Percentiles rank a stretch among this genome's conserved stretches.
Conservation (phyloP, 208 protist genomes). For the Wallacemonas collosoma region DNA sequence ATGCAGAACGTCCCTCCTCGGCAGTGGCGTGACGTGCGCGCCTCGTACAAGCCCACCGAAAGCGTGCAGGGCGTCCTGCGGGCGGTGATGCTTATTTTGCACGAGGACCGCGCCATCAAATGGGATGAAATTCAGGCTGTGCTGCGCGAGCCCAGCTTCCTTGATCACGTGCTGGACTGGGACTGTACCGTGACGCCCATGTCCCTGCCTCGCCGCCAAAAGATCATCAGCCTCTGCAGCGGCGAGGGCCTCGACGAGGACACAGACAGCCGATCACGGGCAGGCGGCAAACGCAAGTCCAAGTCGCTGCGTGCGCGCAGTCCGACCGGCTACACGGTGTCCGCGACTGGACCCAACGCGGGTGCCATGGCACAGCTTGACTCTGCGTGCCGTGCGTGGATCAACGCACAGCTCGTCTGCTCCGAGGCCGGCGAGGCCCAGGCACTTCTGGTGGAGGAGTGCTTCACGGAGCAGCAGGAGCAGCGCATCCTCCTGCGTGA, state of each 20-base stretch:
- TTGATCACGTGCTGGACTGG: constrained; percentile 57
- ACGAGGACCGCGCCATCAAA: constrained; percentile 52
- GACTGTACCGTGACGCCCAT: constrained; percentile 76
- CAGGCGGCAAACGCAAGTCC: constrained; percentile 13
- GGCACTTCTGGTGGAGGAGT: constrained; percentile 61
- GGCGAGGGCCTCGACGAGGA: constrained; percentile 23
- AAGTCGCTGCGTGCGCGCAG: not conserved
- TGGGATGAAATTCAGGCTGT: constrained; percentile 67
- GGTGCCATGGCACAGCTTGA: constrained; percentile 32
- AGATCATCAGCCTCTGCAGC: constrained; percentile 41
- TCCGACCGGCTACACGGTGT: constrained; percentile 1
- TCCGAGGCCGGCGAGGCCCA: constrained; percentile 55
- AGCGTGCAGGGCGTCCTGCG: constrained; percentile 40
- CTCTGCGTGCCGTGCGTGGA: constrained; percentile 44
- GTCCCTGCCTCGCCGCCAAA: constrained; percentile 48
- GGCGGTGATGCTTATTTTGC: constrained; percentile 66
- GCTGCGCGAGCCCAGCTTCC: constrained; percentile 59
- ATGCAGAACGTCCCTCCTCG: constrained; percentile 45
- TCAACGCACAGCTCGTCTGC: constrained; percentile 69
- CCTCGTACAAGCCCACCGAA: constrained; percentile 24
- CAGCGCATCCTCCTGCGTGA: constrained; percentile 68
- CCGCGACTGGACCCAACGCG: constrained; percentile 16
- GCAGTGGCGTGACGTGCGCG: constrained; percentile 63
- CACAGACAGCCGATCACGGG: constrained; percentile 22
- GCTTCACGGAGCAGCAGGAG: constrained; percentile 72